Base-by-base conservation (phyloP, 2,329 filamentous ascomycete genomes). In the Amauroascus verrucosus region DNA sequence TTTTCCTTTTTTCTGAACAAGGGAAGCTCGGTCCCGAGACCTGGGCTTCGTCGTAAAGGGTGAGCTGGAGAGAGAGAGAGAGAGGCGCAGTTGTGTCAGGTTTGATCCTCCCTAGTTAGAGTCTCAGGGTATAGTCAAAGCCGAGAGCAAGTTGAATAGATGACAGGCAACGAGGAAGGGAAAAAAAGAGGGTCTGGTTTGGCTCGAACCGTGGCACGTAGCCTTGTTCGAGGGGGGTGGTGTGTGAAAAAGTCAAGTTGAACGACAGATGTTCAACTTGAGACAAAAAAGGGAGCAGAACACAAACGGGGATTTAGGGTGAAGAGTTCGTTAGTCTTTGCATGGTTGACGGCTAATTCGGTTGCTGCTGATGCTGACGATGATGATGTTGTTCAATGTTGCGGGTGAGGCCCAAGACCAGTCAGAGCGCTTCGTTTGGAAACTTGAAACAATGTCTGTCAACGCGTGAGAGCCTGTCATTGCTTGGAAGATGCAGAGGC, bases 381-480 rank as follows among this genome's bases (percentile, higher is more conserved):
- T 30, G 26, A 30, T 4, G 9, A 9, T 9, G 26, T 30, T 30
- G 5, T 30, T 30, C 26, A 5, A n/a, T n/a, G 33, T 38, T 6
- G 35, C 6, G 35, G 32, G 9, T 18, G 33, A 7, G 6, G 33
- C 3, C 13, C n/a, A n/a, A n/a, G 13, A 26, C 35, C 48, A 41
- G 48, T 50, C 37, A 43, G 20, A 4, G 16, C 32, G 48, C 35
- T 41, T 43, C 24, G 14, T n/a, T 41, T 8, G 11, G 3, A 26
- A 14, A 43, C 44, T 4, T 51, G 48, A 53, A 46, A 53, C 50
- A 46, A 32, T 48, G 40, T 16, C 18, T 32, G 48, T 16, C 41
- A 13, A 33, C 24, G 32, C 50, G 47, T 40, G 50, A 53, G 41
- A 20, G 33, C 50, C 41, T 46, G 50, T 53, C 50, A 38, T 53